Evolutionary conservation across 352 stramenopile genomes (phyloP).

Genomic region (Phytopythium chamaehyphon): DNA sequence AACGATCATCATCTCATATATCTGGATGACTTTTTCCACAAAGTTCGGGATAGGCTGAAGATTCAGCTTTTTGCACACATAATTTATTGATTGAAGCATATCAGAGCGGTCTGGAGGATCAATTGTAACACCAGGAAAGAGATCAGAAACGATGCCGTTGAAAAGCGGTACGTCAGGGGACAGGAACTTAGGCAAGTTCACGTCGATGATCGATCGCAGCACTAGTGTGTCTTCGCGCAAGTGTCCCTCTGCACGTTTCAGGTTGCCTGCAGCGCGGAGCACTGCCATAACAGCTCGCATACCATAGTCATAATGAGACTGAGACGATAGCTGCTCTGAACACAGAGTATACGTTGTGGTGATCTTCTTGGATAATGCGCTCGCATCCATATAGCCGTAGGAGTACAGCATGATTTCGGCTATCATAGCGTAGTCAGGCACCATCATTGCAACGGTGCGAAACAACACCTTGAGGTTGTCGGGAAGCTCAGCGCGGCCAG

Average conservation of each 20-base stretch:
- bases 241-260: constrained; percentile 81
- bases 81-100: constrained; percentile 81
- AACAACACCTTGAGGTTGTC: constrained; percentile 94
- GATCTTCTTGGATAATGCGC: constrained; percentile 91
- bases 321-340: constrained; percentile 92
- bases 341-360: constrained; percentile 93
- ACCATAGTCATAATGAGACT: constrained; percentile 96
- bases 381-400: constrained; percentile 91
- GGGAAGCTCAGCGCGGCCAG: constrained; percentile 84
- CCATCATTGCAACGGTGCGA: constrained; percentile 92
- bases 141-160: constrained; percentile 91
- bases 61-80: constrained; percentile 74
- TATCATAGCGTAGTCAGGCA: constrained; percentile 93
- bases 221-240: constrained; percentile 88
- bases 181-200: constrained; percentile 94
- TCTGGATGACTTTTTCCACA: constrained; percentile 93
- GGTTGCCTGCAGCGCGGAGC: constrained; percentile 89
- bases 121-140: constrained; percentile 90
- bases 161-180: constrained; percentile 93
- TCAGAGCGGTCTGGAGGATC: constrained; percentile 85
- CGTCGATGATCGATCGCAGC: constrained; percentile 91
- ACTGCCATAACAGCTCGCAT: constrained; percentile 95
- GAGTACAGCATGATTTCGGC: constrained; percentile 94
- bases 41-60: constrained; percentile 89
- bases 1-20: constrained; percentile 97